Base-by-base conservation (phyloP, 1,284 basidiomycete species). In the Pyrrhoderma noxium region DNA sequence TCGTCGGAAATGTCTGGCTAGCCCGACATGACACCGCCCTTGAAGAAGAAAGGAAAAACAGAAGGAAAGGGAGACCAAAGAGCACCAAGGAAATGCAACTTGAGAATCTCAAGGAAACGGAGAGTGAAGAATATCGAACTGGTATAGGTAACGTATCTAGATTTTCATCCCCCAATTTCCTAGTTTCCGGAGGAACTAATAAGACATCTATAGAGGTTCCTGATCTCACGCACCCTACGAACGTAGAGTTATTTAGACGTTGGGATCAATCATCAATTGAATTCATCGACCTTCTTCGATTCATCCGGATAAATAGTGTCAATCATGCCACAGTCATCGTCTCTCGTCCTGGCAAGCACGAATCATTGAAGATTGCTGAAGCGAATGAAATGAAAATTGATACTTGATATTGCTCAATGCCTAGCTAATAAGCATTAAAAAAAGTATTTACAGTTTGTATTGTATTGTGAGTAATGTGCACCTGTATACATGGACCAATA, bases 11-110 rank as follows among this genome's bases (percentile, higher is more conserved):
- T 49, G 70, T 85, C 3, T 94, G 89, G 84, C 67, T 93, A 18
- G 73, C 79, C 22, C 75, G 90, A 45, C 76, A 87, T 57, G 88
- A 91, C 61, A 69, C 70, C 3, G 79, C 85, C 27, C 69, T 93
- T 2, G 76, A 80, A 46, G 73, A 72, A 37, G 85, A 93, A 60
- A 69, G 69, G 40, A 70, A 74, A 0, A 70, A 76, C 18, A 72
- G 91, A 42, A 70, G 91, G 49, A 82, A 85, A 53, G 91, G 92
- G 1, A 69, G 90, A 51, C 82, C 91, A 38, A 92, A 90, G 68
- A 82, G 79, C 55, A 69, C 72, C 8, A 85, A 77, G 61, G 84
- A 89, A 62, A 58, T 72, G 36, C 82, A 83, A 59, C 64, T 93
- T 38, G 87, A 93, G 64, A 88, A 89, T 52, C 62, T 79, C 19